Base-by-base conservation (phyloP, 2,329 filamentous ascomycete species). In the Neoscytalidium dimidiatum region DNA sequence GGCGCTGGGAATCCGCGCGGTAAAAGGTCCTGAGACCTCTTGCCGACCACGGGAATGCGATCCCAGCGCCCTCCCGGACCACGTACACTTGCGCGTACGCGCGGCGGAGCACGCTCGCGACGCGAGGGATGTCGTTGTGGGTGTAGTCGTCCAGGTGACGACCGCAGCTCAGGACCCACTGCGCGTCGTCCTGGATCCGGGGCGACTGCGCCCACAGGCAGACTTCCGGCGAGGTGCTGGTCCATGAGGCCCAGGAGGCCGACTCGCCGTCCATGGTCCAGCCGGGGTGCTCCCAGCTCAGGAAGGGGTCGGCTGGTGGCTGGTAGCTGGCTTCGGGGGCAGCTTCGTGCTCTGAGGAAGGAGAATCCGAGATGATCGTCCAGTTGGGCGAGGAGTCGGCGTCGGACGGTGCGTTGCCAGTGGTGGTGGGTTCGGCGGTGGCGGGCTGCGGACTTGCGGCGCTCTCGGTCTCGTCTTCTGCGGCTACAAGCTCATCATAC, bases 101-200 rank as follows among this genome's bases (percentile, higher is more conserved):
- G n/a, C 56, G 41, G 2, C 41, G 56, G 26, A 60, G 56, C 21
- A 44, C 2, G n/a, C 38, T 46, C 38, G 56, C 56, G n/a, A 60
- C 8, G 41, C 56, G 56, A 17, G 56, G 56, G 41, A 60, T 60
- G 56, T 60, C 56, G 56, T 60, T 44, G 41, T 60, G 56, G 26
- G n/a, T 41, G 56, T 31, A 60, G 17, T 44, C 38, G 28, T 60
- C 56, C 26, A 38, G 28, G 17, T 60, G n/a, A 19, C 19, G 21
- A 28, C 19, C n/a, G 31, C n/a, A 41, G 7, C 28, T 4, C 26
- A 60, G n/a, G 26, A 60, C 23, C 41, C 56, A 60, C 8, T 17
- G 5, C 9, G 56, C 56, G n/a, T 60, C 56, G 2, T 31, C 38
- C 4, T 11, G 7, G 56, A 60, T 60, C 26, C 5, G n/a, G 8